A percentile compares a stretch with the other conserved stretches of the same genome.
These are phyloP conservation scores for Bertia moriformis DNA, from an alignment of 2,329 filamentous ascomycete species.

Conservation along the genomic window DNA sequence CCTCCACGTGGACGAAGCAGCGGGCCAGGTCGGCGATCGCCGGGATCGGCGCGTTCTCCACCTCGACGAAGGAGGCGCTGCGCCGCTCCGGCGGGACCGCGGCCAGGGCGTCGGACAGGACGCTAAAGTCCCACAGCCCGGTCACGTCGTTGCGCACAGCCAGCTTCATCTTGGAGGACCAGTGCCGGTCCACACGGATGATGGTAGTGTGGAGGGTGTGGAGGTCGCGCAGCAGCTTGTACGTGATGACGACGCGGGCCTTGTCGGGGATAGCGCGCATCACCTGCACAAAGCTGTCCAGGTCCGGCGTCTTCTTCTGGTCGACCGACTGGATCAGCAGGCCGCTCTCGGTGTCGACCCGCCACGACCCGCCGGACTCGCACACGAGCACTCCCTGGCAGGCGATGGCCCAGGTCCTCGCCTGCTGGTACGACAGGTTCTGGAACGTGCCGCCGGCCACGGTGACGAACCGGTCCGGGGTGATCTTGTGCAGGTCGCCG, in stretches of 20 bases:
- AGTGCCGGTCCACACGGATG: constrained; percentile 84
- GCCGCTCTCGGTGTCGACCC: constrained; percentile 81
- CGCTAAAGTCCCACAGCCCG: constrained; percentile 86
- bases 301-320: constrained; percentile 76
- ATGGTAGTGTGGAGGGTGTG: constrained; percentile 91
- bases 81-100: constrained; percentile 57
- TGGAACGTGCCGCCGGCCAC: constrained; percentile 92
- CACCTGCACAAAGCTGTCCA: constrained; percentile 79
- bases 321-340: constrained; percentile 90
- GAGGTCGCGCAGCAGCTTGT: constrained; percentile 86
- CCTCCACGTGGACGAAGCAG: constrained; percentile 87
- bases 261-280: constrained; percentile 73
- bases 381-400: constrained; percentile 88
- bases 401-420: constrained; percentile 84
- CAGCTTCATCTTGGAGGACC: constrained; percentile 87
- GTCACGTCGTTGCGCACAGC: constrained; percentile 79
- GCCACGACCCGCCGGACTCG: constrained; percentile 86
- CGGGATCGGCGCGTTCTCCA: constrained; percentile 76
- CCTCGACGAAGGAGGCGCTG: constrained; percentile 79
- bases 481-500: constrained; percentile 83
- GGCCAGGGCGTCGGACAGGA: constrained; percentile 69
- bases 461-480: constrained; percentile 85
- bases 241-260: constrained; percentile 79
- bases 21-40: constrained; percentile 86
- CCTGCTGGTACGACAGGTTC: constrained; percentile 90